Base-by-base conservation (phyloP, 495 filamentous ascomycete species). In the Immersiella caudata region DNA sequence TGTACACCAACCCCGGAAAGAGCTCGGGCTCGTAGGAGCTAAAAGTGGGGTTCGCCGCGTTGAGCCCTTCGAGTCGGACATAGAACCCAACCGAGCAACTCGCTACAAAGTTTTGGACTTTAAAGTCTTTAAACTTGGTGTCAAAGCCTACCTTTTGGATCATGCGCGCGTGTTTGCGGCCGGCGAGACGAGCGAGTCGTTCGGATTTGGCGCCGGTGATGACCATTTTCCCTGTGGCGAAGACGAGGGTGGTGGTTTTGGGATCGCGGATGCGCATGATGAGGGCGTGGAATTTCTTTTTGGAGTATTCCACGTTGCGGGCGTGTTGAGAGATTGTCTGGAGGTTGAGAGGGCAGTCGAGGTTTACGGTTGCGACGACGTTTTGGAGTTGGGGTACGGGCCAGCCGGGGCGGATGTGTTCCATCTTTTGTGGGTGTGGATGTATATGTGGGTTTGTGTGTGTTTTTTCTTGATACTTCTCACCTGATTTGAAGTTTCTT, bases 201-300 rank as follows among this genome's bases (percentile, higher is more conserved):
- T 94, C 93, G 1, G 92, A 96, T 82, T 97, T 97, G 64, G 94
- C 94, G 80, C 94, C 94, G 33, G 94, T 97, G 49, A 98, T 91
- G 59, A 97, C 94, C 93, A 98, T 96, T 86, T 96, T 97, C 82
- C 94, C 94, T 0, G 91, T 94, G 18, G 93, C 93, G 77, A 97
- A 98, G 85, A 98, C 94, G 56, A 98, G 82, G 1, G 94, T 92
- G 8, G 94, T 97, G 1, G 94, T 97, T 81, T 96, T 96, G 25
- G 95, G 94, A 66, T 97, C 94, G 73, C 94, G 94, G 76, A 98
- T 97, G 80, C 94, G 92, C 94, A 97, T 97, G 81, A 98, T 93
- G 66, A 97, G 91, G 77, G 94, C 95, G 68, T 93, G 93, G 78
- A 98, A 97, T 88, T 93, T 93, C 90, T 95, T 87, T 22, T 90